phyloP scores from a whole-genome alignment of 768 basidiomycete genomes.

The Collybia sp. region DNA sequence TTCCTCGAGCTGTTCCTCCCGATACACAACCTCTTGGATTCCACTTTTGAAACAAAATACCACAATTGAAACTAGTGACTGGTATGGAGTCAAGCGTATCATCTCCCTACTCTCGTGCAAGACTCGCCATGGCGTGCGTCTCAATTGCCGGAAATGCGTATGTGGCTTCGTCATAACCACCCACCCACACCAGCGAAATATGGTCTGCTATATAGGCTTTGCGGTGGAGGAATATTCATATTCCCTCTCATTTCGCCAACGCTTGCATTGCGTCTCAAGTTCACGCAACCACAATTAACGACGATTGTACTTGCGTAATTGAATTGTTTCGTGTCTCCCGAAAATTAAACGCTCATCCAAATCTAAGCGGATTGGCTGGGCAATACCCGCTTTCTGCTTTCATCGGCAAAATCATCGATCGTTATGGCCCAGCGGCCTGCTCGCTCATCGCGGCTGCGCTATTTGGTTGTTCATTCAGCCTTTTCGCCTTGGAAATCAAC shows the following conservation, averaged over 20 bases:
- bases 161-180: conserved; percentile 16
- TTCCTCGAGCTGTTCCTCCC: no score
- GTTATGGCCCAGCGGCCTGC: conserved; percentile 61
- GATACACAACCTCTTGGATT: no score
- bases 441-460: conserved; percentile 58
- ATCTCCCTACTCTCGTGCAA: no score
- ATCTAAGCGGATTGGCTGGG: conserved; percentile 68
- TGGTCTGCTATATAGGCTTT: conserved; percentile 41
- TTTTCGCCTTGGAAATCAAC: conserved; percentile 57
- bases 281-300: conserved; percentile 75
- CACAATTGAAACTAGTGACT: no score
- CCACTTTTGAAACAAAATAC: no score
- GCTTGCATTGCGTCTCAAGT: conserved; percentile 51
- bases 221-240: conserved; percentile 75
- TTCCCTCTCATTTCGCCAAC: conserved; percentile 72
- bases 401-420: conserved; percentile 66
- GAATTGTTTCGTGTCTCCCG: background rate
- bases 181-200: background rate
- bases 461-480: conserved; percentile 56
- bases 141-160: conserved; percentile 66
- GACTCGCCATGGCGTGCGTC: conserved; percentile 28
- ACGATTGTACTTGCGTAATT: conserved; percentile 74
- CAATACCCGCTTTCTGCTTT: conserved; percentile 75
- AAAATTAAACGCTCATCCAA: conserved; percentile 1
- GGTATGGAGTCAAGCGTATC: no score